A percentile compares a stretch with the other conserved stretches of the same genome.
Evolutionary conservation across 176 grass and related monocot genomes (phyloP).

Genomic region (Aegilops longissima): DNA sequence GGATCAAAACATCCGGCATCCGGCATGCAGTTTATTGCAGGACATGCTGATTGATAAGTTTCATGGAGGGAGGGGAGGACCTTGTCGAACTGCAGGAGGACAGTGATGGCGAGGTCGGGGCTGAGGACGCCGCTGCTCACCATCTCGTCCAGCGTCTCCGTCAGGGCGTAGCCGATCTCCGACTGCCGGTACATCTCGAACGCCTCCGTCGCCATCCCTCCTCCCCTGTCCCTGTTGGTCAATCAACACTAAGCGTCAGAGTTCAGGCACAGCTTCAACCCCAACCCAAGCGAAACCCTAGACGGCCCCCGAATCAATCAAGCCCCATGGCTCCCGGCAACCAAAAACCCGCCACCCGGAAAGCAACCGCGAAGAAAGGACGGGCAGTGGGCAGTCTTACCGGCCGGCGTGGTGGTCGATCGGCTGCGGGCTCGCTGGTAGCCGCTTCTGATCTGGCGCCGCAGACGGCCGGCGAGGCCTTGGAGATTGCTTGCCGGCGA

Average conservation of each 20-base stretch:
- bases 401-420: not conserved
- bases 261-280: not conserved
- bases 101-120: slow-evolving; percentile 82
- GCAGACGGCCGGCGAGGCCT: not conserved
- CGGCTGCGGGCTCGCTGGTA: no score
- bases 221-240: not conserved
- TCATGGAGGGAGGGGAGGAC: slow-evolving; percentile 8
- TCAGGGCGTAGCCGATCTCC: slow-evolving; percentile 73
- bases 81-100: slow-evolving; percentile 93
- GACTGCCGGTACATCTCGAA: slow-evolving; percentile 85
- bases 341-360: no score
- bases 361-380: no score
- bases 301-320: no score
- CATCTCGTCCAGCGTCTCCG: slow-evolving; percentile 78
- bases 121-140: slow-evolving; percentile 55
- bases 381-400: no score
- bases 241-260: not conserved
- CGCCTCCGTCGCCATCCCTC: slow-evolving; percentile 49
- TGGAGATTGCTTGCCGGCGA: not conserved
- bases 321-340: no score
- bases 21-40: not conserved
- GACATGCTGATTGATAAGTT: not conserved
- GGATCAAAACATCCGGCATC: not conserved
- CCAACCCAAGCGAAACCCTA: no score
- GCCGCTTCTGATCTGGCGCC: no score